These are phyloP conservation scores for Darksidea phi DNA, from an alignment of 495 filamentous ascomycete species.

Conservation along the genomic window DNA sequence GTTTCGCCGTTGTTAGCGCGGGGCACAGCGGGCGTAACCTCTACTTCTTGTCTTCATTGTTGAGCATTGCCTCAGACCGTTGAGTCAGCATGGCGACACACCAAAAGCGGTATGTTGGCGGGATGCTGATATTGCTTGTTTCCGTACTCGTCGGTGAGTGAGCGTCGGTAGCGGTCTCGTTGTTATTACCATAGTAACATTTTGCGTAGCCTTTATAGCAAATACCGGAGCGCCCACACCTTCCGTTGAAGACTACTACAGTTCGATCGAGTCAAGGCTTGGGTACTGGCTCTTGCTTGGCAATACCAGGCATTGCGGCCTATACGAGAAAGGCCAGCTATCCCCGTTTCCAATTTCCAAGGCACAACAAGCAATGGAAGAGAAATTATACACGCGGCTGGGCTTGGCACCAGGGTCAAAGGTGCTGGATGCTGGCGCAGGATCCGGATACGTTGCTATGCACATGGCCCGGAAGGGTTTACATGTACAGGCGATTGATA, in stretches of 20 bases:
- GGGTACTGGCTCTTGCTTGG: slow-evolving; percentile 31
- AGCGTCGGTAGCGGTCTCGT: too few species aligned
- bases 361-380: slow-evolving; percentile 28
- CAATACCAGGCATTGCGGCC: slow-evolving; percentile 28
- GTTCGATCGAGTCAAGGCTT: slow-evolving; percentile 29
- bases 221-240: slow-evolving; percentile 10
- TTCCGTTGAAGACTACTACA: slow-evolving; percentile 27
- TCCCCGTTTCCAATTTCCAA: slow-evolving; percentile 24
- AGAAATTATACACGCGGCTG: slow-evolving; percentile 25
- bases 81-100: too few species aligned
- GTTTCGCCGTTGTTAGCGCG: too few species aligned
- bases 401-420: slow-evolving; percentile 6
- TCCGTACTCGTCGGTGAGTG: too few species aligned
- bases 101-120: too few species aligned
- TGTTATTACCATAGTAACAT: background rate
- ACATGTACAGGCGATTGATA: slow-evolving; percentile 52
- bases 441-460: slow-evolving; percentile 28
- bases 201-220: slow-evolving; percentile 6
- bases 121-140: too few species aligned
- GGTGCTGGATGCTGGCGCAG: slow-evolving; percentile 31
- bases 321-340: slow-evolving; percentile 12
- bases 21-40: too few species aligned
- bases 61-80: too few species aligned
- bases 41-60: too few species aligned
- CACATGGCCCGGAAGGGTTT: slow-evolving; percentile 37